Base-by-base conservation (phyloP, 495 filamentous ascomycete species). In the Penicillium malachiteum region DNA sequence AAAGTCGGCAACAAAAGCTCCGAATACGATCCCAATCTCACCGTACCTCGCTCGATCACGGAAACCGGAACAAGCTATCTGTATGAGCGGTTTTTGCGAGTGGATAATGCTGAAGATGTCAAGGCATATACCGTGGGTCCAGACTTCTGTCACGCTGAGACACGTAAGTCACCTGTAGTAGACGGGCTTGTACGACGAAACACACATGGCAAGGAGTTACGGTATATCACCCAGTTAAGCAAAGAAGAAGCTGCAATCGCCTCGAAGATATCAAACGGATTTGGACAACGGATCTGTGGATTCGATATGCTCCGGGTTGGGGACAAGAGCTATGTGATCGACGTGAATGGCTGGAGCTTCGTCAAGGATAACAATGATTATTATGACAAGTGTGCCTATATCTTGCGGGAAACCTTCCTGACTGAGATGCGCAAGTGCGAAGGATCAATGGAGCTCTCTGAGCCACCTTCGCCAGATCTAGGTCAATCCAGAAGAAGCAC, bases 281-380 rank as follows among this genome's bases (percentile, higher is more conserved):
- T 99, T 71, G 95, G 92, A 7, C 94, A 99, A 70, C 76, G 89
- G 38, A 92, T 99, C 12, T 99, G 94, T 68, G 94, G 94, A 4
- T 99, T 99, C 66, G 94, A 99, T 68, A 81, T 99, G 63, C 81
- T 99, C 50, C 86, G 94, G 14, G 88, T 90, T 3, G 85, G 82
- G 26, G 89, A 90, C 13, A 91, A 87, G 71, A 97, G 93, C 69
- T 97, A 90, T 72, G 94, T 99, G 12, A 97, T 99, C 57, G 94
- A 99, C 66, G 95, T 99, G 56, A 99, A 99, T 70, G 94, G 94
- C 14, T 99, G 94, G 94, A 97, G 93, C 64, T 99, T 99, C 66
- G 94, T 99, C 65, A 99, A 99, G 71, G 94, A 99, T 71, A 99
- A 99, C 65, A 91, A 96, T 43, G 91, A 95, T 44, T 99, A 99